phyloP scores from a whole-genome alignment of 2,329 filamentous ascomycete species.

The Arachnopeziza araneosa region DNA sequence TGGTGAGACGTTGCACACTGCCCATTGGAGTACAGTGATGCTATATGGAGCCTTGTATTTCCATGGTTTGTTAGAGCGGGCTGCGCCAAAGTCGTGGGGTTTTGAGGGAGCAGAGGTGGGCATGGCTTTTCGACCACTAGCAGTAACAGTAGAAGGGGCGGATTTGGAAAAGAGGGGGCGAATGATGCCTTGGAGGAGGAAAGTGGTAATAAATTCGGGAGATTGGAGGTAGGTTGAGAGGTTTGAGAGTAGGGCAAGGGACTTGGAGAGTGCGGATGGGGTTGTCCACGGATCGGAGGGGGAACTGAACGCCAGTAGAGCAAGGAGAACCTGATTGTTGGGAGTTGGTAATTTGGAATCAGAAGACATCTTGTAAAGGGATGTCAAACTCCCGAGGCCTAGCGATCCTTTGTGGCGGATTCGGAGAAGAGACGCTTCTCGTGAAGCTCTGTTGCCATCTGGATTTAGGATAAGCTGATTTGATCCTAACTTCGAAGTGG shows the following conservation, averaged over 20 bases:
- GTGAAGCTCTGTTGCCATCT: conserved; percentile 6
- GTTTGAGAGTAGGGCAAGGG: conserved; percentile 31
- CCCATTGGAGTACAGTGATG: conserved; percentile 57
- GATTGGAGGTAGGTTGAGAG: conserved; percentile 16
- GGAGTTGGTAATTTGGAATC: not conserved
- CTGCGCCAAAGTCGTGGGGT: conserved; percentile 31
- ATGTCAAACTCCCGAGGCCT: conserved; percentile 14
- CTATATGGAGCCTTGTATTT: conserved; percentile 48
- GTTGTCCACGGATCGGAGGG: conserved; percentile 36
- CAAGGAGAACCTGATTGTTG: conserved; percentile 24
- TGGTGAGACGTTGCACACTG: conserved; percentile 44
- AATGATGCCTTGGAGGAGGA: conserved; percentile 57
- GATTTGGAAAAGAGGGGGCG: conserved; percentile 58
- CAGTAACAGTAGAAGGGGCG: conserved; percentile 48
- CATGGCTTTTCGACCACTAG: conserved; percentile 50
- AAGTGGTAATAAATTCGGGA: conserved; percentile 43
- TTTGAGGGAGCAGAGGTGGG: conserved; percentile 36
- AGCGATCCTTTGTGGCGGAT: conserved; percentile 14
- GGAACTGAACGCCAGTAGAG: conserved; percentile 32
- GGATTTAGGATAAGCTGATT: not conserved
- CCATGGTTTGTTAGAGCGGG: conserved; percentile 51
- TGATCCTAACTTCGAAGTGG: not conserved
- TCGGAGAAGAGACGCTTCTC: conserved; percentile 5
- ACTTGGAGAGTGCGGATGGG: conserved; percentile 24
- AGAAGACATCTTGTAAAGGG: not conserved